A percentile compares a stretch with the other conserved stretches of the same genome.
Evolutionary conservation across 2,329 filamentous ascomycete genomes (phyloP).

Genomic region (Colletotrichum cereale): DNA sequence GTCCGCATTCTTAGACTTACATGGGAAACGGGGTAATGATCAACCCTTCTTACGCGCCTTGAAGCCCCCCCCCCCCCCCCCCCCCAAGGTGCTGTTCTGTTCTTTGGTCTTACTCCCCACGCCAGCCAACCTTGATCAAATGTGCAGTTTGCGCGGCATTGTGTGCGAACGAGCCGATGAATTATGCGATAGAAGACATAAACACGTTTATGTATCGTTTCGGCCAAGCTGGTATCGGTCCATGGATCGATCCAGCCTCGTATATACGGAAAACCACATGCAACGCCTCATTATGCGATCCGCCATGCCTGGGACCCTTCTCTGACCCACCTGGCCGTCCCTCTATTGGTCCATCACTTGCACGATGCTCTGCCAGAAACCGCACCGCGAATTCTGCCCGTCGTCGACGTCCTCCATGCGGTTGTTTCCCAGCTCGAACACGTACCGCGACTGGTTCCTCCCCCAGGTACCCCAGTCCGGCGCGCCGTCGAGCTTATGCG

Average conservation of each 20-base stretch:
- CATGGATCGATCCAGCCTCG: neutral
- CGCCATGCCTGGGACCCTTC: neutral
- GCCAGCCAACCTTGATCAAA: neutral
- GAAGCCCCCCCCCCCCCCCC: too few relatives aligned
- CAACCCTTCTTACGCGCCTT: neutral
- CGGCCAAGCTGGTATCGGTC: constrained; percentile 4
- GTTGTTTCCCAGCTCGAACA: constrained; percentile 56
- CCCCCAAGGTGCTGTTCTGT: too few relatives aligned
- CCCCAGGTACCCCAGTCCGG: constrained; percentile 59
- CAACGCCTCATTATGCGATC: constrained; percentile 38
- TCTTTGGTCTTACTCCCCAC: neutral
- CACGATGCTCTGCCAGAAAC: constrained; percentile 56
- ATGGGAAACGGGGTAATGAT: neutral
- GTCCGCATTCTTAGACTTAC: neutral
- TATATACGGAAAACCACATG: neutral
- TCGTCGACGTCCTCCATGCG: constrained; percentile 54
- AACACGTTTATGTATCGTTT: neutral
- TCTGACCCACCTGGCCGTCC: neutral
- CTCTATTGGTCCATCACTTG: constrained; percentile 44
- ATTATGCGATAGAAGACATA: neutral
- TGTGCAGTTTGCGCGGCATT: neutral
- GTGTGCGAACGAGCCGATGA: rapidly evolving
- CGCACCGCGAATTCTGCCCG: constrained; percentile 54
- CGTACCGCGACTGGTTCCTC: constrained; percentile 48
- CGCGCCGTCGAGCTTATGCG: constrained; percentile 47